Evolutionary conservation across 164 flowering plant species (phyloP).

Genomic region (Chimonanthus salicifolius): DNA sequence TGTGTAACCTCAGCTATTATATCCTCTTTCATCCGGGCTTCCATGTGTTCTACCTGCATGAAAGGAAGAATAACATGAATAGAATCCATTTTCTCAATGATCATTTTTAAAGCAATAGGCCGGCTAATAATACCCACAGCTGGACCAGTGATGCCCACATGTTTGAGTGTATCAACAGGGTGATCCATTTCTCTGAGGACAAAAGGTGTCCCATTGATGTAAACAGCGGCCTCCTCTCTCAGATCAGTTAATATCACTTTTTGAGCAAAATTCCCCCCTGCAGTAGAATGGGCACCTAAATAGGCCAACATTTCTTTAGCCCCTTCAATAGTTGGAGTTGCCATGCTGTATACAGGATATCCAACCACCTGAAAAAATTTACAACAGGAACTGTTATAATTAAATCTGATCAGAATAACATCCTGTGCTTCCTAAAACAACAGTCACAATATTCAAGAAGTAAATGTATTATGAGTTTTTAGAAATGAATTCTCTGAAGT

Average conservation of each 20-base stretch:
- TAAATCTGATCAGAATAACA: neutral
- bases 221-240: slow-evolving; percentile 96
- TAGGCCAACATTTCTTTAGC: slow-evolving; percentile 80
- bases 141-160: slow-evolving; percentile 88
- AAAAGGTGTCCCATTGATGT: slow-evolving; percentile 85
- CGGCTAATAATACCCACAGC: slow-evolving; percentile 41
- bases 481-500: neutral
- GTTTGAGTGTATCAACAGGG: slow-evolving; percentile 93
- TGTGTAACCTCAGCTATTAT: slow-evolving; percentile 64
- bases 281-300: slow-evolving; percentile 51
- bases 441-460: no score
- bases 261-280: slow-evolving; percentile 24
- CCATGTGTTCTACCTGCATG: slow-evolving; percentile 90
- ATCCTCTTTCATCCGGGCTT: slow-evolving; percentile 87
- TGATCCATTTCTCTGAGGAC: slow-evolving; percentile 89
- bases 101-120: neutral
- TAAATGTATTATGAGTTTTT: no score
- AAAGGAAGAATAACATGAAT: neutral
- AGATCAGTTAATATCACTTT: slow-evolving; percentile 77
- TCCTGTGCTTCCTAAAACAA: neutral
- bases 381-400: neutral
- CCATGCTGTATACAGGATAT: slow-evolving; percentile 93
- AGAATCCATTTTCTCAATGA: neutral
- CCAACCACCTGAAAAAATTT: slow-evolving; percentile 61
- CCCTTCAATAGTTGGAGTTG: slow-evolving; percentile 85